These are phyloP conservation scores for Cyphellophora europaea DNA, from an alignment of 2,329 filamentous ascomycete species.

Conservation along the genomic window DNA sequence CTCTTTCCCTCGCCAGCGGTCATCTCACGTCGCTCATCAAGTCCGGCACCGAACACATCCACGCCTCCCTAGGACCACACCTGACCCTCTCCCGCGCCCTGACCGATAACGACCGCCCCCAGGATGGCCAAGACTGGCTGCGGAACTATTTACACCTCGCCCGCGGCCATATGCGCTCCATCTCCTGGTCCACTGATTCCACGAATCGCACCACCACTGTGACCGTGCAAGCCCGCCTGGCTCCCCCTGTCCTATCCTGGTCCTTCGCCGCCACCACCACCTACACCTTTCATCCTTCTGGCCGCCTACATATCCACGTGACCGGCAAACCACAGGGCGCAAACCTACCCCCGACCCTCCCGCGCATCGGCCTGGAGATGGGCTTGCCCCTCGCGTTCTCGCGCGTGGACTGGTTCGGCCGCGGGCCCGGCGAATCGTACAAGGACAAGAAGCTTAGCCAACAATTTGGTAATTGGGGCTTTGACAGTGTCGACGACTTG, in stretches of 20 bases:
- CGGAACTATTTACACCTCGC: conserved; percentile 23
- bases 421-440: conserved; percentile 58
- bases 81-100: conserved; percentile 51
- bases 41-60: conserved; percentile 2
- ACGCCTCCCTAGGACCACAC: conserved; percentile 17
- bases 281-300: conserved; percentile 19
- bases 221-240: conserved; percentile 39
- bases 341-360: conserved; percentile 28
- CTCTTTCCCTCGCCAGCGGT: conserved; percentile 3
- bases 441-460: conserved; percentile 55
- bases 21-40: conserved; percentile 2
- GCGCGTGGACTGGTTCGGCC: conserved; percentile 50
- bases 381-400: conserved; percentile 39
- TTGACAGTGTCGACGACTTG: conserved; percentile 33
- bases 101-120: conserved; percentile 55
- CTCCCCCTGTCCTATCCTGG: conserved; percentile 54
- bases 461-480: conserved; percentile 43
- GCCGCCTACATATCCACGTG: conserved; percentile 38
- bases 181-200: conserved; percentile 23
- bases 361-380: conserved; percentile 53
- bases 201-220: conserved; percentile 21
- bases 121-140: conserved; percentile 49
- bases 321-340: conserved; percentile 6
- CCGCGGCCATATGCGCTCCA: conserved; percentile 26
- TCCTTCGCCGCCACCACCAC: conserved; percentile 32